A percentile compares a stretch with the other conserved stretches of the same genome.
Conservation (phyloP, 345 rosid genomes). For the Eucalyptus tenuipes region DNA sequence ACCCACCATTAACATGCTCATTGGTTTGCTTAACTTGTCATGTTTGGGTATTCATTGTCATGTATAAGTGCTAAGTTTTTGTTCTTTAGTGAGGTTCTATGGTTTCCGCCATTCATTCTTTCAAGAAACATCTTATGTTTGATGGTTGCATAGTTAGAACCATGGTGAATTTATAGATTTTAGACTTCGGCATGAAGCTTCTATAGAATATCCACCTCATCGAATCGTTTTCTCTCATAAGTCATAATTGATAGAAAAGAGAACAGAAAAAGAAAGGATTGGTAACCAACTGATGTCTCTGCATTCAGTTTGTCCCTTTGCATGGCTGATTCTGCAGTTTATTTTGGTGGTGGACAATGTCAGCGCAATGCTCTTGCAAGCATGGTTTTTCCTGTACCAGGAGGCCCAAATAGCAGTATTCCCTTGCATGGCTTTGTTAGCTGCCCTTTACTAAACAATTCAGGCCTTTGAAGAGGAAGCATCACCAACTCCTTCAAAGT, state of each 20-base stretch:
- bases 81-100: too few species aligned
- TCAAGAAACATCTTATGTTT: too few species aligned
- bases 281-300: background rate
- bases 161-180: background rate
- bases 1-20: too few species aligned
- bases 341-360: slow-evolving; percentile 70
- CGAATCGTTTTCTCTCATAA: background rate
- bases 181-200: background rate
- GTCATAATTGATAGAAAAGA: background rate
- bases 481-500: slow-evolving; percentile 98
- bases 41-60: too few species aligned
- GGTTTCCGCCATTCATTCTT: too few species aligned
- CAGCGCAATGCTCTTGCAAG: slow-evolving; percentile 72
- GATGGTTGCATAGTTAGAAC: too few species aligned
- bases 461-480: slow-evolving; percentile 99
- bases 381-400: slow-evolving; percentile 99
- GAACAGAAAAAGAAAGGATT: background rate
- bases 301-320: background rate
- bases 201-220: background rate
- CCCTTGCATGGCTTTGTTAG: slow-evolving; percentile 99
- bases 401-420: slow-evolving; percentile 95
- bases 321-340: slow-evolving; percentile 32
- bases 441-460: slow-evolving; percentile 95
- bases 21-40: too few species aligned
- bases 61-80: too few species aligned